Evolutionary conservation across 768 basidiomycete species (phyloP).

Genomic region (Kondoa subrosea): DNA sequence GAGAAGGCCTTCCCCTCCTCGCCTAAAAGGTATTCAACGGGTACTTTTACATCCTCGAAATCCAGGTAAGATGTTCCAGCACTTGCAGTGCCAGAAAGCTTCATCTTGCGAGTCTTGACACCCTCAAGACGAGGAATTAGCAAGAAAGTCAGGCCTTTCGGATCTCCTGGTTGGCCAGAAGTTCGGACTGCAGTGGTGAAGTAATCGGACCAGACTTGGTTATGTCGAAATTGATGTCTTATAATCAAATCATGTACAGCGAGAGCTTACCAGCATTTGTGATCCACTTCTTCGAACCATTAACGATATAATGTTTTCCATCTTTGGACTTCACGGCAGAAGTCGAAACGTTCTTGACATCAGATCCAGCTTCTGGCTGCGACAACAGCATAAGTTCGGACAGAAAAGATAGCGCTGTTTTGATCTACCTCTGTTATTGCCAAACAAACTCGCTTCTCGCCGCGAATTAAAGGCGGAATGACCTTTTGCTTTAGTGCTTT

Average conservation of each 20-base stretch:
- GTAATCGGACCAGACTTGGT: constrained; percentile 32
- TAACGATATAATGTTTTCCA: constrained; percentile 25
- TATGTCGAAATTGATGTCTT: constrained; percentile 46
- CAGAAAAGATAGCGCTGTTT: constrained; percentile 38
- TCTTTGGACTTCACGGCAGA: constrained; percentile 23
- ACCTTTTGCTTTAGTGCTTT: constrained; percentile 22
- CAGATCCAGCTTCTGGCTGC: constrained; percentile 18
- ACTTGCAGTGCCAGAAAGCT: constrained; percentile 19
- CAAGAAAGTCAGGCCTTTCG: constrained; percentile 24
- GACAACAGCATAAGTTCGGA: constrained; percentile 43
- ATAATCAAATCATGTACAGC: constrained; percentile 47
- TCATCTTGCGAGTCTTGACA: constrained; percentile 14
- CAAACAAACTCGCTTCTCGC: constrained; percentile 27
- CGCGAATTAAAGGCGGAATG: constrained; percentile 22
- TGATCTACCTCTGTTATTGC: constrained; percentile 28
- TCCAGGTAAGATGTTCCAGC: constrained; percentile 25
- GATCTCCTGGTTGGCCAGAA: constrained; percentile 23
- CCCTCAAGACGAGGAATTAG: constrained; percentile 19
- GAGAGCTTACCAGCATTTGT: constrained; percentile 43
- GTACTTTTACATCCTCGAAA: constrained; percentile 30
- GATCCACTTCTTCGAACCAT: constrained; percentile 25
- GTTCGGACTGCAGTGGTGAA: constrained; percentile 31
- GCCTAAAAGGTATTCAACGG: constrained; percentile 29
- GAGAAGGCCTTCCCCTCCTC: constrained; percentile 27
- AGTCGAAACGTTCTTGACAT: constrained; percentile 26